Percentiles rank a stretch among this genome's conserved stretches.
These are phyloP conservation scores for Tulasnella calospora DNA, from an alignment of 768 basidiomycete species.

Conservation along the genomic window DNA sequence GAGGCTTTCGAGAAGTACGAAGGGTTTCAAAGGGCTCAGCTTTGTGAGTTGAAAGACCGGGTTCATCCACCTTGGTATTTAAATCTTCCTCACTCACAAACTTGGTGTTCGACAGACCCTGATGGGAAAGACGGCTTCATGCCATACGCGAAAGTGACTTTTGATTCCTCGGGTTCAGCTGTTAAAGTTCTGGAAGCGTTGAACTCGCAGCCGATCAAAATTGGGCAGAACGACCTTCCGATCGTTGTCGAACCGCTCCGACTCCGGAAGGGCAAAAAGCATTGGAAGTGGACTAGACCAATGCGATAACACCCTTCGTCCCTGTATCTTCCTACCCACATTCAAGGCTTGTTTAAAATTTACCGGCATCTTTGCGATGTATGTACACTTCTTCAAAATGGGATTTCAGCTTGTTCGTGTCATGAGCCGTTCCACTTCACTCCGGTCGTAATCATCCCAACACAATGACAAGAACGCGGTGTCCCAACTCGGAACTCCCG, in stretches of 20 bases:
- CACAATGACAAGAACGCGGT: slow-evolving; percentile 48
- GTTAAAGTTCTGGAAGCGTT: not conserved
- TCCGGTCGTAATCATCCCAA: slow-evolving; percentile 49
- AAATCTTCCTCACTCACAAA: not conserved
- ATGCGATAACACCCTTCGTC: not conserved
- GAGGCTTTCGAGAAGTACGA: not conserved
- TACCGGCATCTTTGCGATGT: not conserved
- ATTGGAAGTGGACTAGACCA: not conserved
- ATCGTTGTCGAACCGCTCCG: not conserved
- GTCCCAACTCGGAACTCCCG: slow-evolving; percentile 39
- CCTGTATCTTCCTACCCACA: not conserved
- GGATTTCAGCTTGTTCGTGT: not conserved
- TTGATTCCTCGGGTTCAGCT: not conserved
- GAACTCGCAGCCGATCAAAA: not conserved
- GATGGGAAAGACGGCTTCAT: slow-evolving; percentile 6
- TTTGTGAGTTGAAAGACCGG: not conserved
- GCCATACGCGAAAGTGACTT: slow-evolving; percentile 5
- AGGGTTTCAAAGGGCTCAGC: not conserved
- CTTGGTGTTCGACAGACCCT: not conserved
- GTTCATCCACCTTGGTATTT: not conserved
- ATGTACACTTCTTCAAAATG: not conserved
- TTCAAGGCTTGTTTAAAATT: not conserved
- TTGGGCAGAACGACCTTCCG: not conserved
- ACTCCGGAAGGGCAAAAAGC: not conserved
- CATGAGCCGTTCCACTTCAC: not conserved